Evolutionary conservation across 176 grass and related monocot species (phyloP).

Genomic region (Thalia dealbata): DNA sequence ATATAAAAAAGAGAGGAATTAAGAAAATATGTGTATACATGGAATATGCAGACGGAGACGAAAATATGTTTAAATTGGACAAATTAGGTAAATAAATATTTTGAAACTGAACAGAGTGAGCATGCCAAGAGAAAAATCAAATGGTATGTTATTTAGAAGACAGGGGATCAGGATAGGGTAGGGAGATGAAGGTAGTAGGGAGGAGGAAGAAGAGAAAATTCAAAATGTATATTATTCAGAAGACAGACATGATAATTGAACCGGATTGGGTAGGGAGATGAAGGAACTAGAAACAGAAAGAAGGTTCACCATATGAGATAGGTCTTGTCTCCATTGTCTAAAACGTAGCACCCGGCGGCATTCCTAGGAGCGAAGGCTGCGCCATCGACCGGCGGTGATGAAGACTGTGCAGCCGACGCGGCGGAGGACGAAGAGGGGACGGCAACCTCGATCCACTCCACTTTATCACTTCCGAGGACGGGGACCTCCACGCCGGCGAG

Average conservation of each 20-base stretch:
- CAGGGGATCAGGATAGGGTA: too few species aligned
- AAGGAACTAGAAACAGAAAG: not conserved
- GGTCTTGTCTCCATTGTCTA: conserved; percentile 25
- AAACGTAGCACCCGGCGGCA: conserved; percentile 46
- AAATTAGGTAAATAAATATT: too few species aligned
- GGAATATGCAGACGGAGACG: too few species aligned
- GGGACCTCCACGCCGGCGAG: conserved; percentile 68
- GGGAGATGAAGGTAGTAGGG: too few species aligned
- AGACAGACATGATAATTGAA: not conserved
- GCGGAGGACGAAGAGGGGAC: conserved; percentile 42
- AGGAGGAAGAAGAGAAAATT: too few species aligned
- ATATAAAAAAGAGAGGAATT: too few species aligned
- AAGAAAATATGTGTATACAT: too few species aligned
- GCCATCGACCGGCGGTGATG: conserved; percentile 27
- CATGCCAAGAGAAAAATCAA: too few species aligned
- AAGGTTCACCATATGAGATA: conserved; percentile 56
- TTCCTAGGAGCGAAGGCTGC: conserved; percentile 33
- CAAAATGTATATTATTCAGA: not conserved
- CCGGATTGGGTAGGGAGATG: not conserved
- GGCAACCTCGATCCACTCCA: conserved; percentile 66
- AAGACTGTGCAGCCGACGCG: not conserved
- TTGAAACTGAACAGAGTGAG: too few species aligned
- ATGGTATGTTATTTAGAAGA: too few species aligned
- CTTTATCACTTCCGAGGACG: conserved; percentile 51
- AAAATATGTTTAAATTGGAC: too few species aligned